phyloP scores from a whole-genome alignment of 2,329 filamentous ascomycete species.

The Monascus ruber region DNA sequence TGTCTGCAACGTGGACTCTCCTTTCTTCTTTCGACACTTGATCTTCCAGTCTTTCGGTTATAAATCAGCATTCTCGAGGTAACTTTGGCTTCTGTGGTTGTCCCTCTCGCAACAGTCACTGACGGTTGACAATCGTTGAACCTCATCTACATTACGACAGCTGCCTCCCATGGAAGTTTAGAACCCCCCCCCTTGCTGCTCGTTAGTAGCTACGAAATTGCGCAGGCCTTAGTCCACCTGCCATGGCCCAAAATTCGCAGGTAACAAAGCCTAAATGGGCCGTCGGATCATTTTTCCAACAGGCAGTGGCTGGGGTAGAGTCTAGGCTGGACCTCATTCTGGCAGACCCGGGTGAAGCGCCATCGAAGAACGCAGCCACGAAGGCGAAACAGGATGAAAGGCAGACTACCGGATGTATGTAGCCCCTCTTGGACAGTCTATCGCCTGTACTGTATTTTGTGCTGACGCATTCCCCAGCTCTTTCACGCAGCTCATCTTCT shows the following conservation, averaged over 20 bases:
- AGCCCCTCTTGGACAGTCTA: not conserved
- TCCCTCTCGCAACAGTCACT: not conserved
- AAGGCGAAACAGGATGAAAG: constrained; percentile 26
- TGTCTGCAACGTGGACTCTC: too few relatives aligned
- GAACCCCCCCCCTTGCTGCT: constrained; percentile 9
- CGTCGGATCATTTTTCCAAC: constrained; percentile 59
- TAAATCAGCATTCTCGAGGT: not conserved
- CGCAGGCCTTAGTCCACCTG: constrained; percentile 2
- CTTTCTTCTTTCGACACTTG: too few relatives aligned
- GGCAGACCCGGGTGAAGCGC: constrained; percentile 58
- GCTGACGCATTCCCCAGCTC: constrained; percentile 26
- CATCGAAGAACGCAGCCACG: constrained; percentile 12
- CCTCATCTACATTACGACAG: constrained; percentile 1
- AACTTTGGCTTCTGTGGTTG: not conserved
- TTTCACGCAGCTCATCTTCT: constrained; percentile 54
- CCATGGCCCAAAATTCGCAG: constrained; percentile 23
- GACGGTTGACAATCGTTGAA: constrained; percentile 6
- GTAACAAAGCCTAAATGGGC: constrained; percentile 57
- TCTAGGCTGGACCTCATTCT: constrained; percentile 86
- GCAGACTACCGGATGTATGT: constrained; percentile 18
- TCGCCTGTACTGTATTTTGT: not conserved
- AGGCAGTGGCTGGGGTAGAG: constrained; percentile 88
- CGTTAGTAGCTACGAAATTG: constrained; percentile 8
- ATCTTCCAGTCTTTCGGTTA: not conserved
- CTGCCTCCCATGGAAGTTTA: constrained; percentile 7